Evolutionary conservation across 768 basidiomycete species (phyloP), one percentile per base, ranked within the genome.

Genomic region (Amanita jacksonii): DNA sequence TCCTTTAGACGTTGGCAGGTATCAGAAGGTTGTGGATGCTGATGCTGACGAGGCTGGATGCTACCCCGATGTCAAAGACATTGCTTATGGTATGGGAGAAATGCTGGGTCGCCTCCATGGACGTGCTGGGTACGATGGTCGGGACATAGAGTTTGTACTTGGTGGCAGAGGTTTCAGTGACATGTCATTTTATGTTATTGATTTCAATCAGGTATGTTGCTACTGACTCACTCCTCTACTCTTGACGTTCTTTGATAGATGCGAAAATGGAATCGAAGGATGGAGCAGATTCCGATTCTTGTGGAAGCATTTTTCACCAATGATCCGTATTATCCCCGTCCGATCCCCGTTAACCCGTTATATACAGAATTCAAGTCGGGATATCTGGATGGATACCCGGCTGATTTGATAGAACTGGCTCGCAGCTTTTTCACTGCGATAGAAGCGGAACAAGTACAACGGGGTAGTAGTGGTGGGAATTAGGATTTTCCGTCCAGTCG

Each of bases 261-360:
- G 52, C 57, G 57, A 12, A 7, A 45, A 7, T 59, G 52, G 46
- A 22, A 37, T 18, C 52, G 44, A 43, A 47, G 23, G 33, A 28
- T 30, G 39, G 49, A 47, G 4, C 48, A 52, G 9, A 51, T 62
- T 16, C 46, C 38, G 3, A 10, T 31, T 18, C 53, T 62, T 15
- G 55, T 59, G 23, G 50, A 55, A 13, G 49, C 59, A 8, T 59
- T 57, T 40, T 59, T 52, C 41, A 36, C 18, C 28, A 61, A 63
- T 44, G 61, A 63, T 42, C 62, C 61, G 2, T 63, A 63, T 47
- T 63, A 58, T 50, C 59, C 61, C 36, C 54, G 57, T 20, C 53
- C 61, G 8, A 49, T 43, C 43, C 47, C 45, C 30, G 40, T 22
- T 3, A 44, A 59, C 43, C 50, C 49, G 4, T 45, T 60, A 2